A percentile compares a stretch with the other conserved stretches of the same genome.
Evolutionary conservation across 495 filamentous ascomycete genomes (phyloP).

Genomic region (Talaromyces stipitatus): DNA sequence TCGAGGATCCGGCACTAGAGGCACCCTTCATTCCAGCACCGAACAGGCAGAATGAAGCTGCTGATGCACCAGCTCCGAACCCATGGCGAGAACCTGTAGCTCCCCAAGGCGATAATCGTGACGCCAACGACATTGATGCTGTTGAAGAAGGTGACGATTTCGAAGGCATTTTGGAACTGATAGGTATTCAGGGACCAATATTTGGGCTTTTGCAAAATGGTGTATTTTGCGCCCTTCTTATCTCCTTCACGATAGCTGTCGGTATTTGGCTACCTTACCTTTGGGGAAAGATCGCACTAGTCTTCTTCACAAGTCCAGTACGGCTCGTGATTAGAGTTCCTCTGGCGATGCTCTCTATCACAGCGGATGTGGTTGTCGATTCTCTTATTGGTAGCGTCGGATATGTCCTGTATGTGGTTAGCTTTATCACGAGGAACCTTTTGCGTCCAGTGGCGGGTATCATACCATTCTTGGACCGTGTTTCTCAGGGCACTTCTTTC

Average conservation of each 20-base stretch:
- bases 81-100: conserved; percentile 21
- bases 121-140: conserved; percentile 51
- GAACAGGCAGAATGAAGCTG: conserved; percentile 20
- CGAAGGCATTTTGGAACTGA: conserved; percentile 93
- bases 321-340: conserved; percentile 60
- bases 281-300: conserved; percentile 73
- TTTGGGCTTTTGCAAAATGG: conserved; percentile 87
- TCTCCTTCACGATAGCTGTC: conserved; percentile 73
- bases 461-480: conserved; percentile 32
- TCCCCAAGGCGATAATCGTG: conserved; percentile 38
- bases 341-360: conserved; percentile 56
- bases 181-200: conserved; percentile 92
- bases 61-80: conserved; percentile 13
- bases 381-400: conserved; percentile 49
- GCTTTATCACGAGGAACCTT: conserved; percentile 33
- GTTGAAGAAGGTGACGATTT: conserved; percentile 89
- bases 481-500: conserved; percentile 29
- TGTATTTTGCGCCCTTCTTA: conserved; percentile 84
- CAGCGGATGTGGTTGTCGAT: conserved; percentile 66
- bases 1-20: conserved; percentile 50
- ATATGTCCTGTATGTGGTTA: conserved; percentile 46
- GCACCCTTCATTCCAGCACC: conserved; percentile 55
- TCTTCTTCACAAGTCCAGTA: conserved; percentile 71
- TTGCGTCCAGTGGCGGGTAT: conserved; percentile 36
- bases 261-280: conserved; percentile 91